phyloP scores from a whole-genome alignment of 1,284 basidiomycete genomes.

The Inonotus hispidus region DNA sequence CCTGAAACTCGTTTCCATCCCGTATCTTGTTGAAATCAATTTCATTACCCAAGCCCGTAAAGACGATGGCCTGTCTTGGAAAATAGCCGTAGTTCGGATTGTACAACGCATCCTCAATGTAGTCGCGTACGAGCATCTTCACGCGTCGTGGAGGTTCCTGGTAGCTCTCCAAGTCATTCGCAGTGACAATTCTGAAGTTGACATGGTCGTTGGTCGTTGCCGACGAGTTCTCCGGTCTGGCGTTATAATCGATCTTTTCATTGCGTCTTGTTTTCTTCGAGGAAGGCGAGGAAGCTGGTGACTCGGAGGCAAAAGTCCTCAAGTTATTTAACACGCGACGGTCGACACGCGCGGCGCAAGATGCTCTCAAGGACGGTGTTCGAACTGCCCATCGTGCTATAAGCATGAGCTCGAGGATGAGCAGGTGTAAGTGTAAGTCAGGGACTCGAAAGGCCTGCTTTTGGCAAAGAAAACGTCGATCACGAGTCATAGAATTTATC shows the following conservation, averaged over 20 bases:
- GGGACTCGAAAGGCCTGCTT: neutral
- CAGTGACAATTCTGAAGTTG: conserved; percentile 65
- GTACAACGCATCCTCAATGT: conserved; percentile 95
- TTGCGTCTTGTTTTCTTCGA: conserved; percentile 16
- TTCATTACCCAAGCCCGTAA: conserved; percentile 58
- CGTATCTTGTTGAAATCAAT: conserved; percentile 72
- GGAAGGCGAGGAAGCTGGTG: neutral
- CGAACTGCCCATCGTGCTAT: conserved; percentile 8
- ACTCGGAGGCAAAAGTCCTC: neutral
- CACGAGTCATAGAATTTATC: neutral
- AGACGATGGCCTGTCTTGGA: conserved; percentile 84
- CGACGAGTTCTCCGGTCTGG: conserved; percentile 33
- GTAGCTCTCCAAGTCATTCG: conserved; percentile 59
- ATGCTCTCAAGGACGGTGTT: neutral
- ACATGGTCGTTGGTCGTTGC: conserved; percentile 42
- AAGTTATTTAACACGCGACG: neutral
- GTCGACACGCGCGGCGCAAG: neutral
- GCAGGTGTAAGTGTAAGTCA: conserved; percentile 1
- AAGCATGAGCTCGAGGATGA: conserved; percentile 6
- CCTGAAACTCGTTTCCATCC: conserved; percentile 76
- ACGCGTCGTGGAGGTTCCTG: conserved; percentile 73
- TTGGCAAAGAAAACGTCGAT: neutral
- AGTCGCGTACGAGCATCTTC: conserved; percentile 95
- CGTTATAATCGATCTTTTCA: conserved; percentile 71
- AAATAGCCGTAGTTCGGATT: conserved; percentile 99